A percentile compares a stretch with the other conserved stretches of the same genome.
Conservation (phyloP, 441 rosid genomes). For the Populus tomentosa region DNA sequence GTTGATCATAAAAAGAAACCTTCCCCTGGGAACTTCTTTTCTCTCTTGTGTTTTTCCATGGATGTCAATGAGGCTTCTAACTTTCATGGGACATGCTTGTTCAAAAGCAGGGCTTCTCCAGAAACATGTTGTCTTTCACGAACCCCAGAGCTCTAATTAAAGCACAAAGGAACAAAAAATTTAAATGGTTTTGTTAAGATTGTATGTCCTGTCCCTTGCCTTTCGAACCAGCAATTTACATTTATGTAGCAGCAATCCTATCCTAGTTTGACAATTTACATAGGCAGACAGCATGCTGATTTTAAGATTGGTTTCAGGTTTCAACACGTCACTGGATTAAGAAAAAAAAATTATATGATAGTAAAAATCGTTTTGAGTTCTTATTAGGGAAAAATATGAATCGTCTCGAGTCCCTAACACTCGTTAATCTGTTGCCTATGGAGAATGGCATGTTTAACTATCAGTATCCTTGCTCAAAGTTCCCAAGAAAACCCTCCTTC, state of each 20-base stretch:
- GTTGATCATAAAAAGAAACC: not conserved
- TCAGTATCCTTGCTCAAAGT: too few relatives aligned
- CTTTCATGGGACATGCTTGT: not conserved
- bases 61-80: not conserved
- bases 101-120: constrained; percentile 1
- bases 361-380: not conserved
- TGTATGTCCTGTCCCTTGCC: not conserved
- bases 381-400: not conserved
- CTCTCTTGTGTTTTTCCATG: not conserved
- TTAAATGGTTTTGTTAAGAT: not conserved
- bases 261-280: not conserved
- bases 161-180: not conserved
- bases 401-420: not conserved
- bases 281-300: not conserved
- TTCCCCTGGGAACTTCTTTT: not conserved
- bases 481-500: not conserved
- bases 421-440: not conserved
- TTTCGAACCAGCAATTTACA: not conserved
- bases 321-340: not conserved
- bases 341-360: too few relatives aligned
- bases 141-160: not conserved
- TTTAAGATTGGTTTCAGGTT: constrained; percentile 1
- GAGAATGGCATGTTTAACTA: not conserved
- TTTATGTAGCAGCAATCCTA: not conserved
- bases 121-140: constrained; percentile 10